phyloP scores from a whole-genome alignment of 257 asterid genomes.

The Jacaranda mimosifolia region DNA sequence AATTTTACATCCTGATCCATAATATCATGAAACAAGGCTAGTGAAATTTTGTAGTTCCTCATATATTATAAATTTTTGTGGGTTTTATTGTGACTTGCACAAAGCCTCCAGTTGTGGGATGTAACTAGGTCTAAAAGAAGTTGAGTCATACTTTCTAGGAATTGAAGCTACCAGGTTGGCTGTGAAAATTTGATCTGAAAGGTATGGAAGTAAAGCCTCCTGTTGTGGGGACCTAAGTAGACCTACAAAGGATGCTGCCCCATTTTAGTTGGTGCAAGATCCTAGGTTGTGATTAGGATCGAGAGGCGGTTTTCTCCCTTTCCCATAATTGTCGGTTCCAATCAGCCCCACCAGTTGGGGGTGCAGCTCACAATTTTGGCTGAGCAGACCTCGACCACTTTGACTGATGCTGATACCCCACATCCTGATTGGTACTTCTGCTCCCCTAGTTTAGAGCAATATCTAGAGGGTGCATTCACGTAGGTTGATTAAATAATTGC shows the following conservation, averaged over 20 bases:
- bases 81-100: neutral
- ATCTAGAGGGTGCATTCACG: neutral
- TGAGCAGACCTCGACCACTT: neutral
- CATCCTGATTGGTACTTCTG: neutral
- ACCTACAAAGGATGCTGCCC: conserved; percentile 10
- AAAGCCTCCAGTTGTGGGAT: conserved; percentile 15
- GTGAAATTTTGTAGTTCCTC: neutral
- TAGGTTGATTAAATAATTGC: neutral
- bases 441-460: too few species aligned
- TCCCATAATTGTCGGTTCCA: neutral
- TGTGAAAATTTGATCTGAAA: neutral
- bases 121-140: conserved; percentile 8
- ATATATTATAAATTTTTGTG: neutral
- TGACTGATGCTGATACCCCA: conserved; percentile 11
- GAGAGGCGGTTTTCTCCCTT: neutral
- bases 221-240: neutral
- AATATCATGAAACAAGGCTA: neutral
- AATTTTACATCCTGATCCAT: neutral
- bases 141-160: neutral
- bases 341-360: neutral
- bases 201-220: neutral
- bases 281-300: conserved; percentile 2
- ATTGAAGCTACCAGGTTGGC: neutral
- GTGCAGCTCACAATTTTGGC: neutral
- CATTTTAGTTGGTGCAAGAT: conserved; percentile 6